phyloP scores from a whole-genome alignment of 2,329 filamentous ascomycete genomes.

The Penicillium sp. region DNA sequence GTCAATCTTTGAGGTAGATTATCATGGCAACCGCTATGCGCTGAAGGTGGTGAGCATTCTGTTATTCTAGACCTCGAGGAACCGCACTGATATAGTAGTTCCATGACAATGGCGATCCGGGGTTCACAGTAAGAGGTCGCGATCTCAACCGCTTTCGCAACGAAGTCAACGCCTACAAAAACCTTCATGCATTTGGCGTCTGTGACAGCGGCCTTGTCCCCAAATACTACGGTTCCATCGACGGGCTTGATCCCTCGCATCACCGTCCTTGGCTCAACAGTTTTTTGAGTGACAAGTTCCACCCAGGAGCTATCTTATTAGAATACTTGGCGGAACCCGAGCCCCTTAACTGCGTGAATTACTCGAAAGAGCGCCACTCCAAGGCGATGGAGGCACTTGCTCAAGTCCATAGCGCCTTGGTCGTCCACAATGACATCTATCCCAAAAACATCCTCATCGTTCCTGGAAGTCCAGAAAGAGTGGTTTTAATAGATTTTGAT shows the following conservation, averaged over 20 bases:
- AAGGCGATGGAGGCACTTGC: slow-evolving; percentile 18
- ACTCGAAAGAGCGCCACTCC: slow-evolving; percentile 11
- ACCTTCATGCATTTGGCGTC: slow-evolving; percentile 13
- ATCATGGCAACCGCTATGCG: not conserved
- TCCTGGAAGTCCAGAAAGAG: slow-evolving; percentile 10
- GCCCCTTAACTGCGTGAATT: slow-evolving; percentile 19
- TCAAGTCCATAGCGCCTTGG: slow-evolving; percentile 19
- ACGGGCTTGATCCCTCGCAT: slow-evolving; percentile 16
- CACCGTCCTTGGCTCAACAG: slow-evolving; percentile 15
- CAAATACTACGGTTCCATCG: slow-evolving; percentile 20
- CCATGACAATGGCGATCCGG: slow-evolving; percentile 24
- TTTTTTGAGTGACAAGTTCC: slow-evolving; percentile 18
- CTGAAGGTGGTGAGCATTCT: slow-evolving; percentile 6
- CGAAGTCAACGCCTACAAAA: slow-evolving; percentile 20
- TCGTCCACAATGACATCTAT: slow-evolving; percentile 22
- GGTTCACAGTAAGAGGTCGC: slow-evolving; percentile 19
- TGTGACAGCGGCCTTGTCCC: slow-evolving; percentile 20
- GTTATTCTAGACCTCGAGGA: not conserved
- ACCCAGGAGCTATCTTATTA: slow-evolving; percentile 21
- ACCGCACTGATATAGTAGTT: slow-evolving; percentile 12
- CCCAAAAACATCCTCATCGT: slow-evolving; percentile 26
- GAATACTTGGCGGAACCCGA: slow-evolving; percentile 25
- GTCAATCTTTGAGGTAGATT: not conserved
- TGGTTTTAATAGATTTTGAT: slow-evolving; percentile 26
- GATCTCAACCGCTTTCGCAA: slow-evolving; percentile 24